phyloP scores from a whole-genome alignment of 371 early-diverging fungal species.

The Agmasoma carcini region DNA sequence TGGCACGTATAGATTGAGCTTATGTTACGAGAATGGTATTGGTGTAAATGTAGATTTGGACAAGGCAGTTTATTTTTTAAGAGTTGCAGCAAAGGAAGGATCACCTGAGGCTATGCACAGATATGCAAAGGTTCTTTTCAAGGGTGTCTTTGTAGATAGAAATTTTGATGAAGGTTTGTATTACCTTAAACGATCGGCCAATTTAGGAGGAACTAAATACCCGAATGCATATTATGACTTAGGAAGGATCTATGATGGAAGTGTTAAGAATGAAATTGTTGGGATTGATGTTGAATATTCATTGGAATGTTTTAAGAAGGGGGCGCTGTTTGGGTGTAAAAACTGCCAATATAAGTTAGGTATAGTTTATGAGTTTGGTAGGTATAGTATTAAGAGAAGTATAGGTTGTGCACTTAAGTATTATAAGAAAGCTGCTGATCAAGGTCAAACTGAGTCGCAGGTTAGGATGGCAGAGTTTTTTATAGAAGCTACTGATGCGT shows the following conservation, averaged over 20 bases:
- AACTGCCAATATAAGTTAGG: slow-evolving; percentile 46
- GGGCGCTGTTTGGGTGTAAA: slow-evolving; percentile 46
- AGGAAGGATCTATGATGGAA: slow-evolving; percentile 43
- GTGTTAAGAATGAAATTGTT: slow-evolving; percentile 15
- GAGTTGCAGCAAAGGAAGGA: slow-evolving; percentile 51
- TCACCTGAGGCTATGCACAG: slow-evolving; percentile 45
- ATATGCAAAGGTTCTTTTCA: slow-evolving; percentile 46
- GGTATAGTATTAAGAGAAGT: slow-evolving; percentile 17
- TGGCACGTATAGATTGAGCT: slow-evolving; percentile 44
- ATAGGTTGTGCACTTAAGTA: slow-evolving; percentile 35
- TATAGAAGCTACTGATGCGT: slow-evolving; percentile 8
- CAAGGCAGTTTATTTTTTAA: slow-evolving; percentile 49
- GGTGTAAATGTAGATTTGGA: slow-evolving; percentile 26
- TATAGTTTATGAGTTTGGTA: slow-evolving; percentile 41
- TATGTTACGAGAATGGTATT: slow-evolving; percentile 50
- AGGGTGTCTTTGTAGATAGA: slow-evolving; percentile 33
- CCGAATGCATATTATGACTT: slow-evolving; percentile 50
- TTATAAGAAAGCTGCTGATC: slow-evolving; percentile 43
- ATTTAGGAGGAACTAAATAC: slow-evolving; percentile 38
- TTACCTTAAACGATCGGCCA: slow-evolving; percentile 47
- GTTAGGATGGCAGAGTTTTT: slow-evolving; percentile 22
- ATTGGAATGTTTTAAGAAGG: slow-evolving; percentile 42
- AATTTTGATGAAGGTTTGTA: slow-evolving; percentile 46
- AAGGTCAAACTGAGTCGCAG: slow-evolving; percentile 46
- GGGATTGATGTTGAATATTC: slow-evolving; percentile 46